A percentile compares a stretch with the other conserved stretches of the same genome.
Conservation (phyloP, 2,329 filamentous ascomycete genomes). For the Fusarium nematophilum region DNA sequence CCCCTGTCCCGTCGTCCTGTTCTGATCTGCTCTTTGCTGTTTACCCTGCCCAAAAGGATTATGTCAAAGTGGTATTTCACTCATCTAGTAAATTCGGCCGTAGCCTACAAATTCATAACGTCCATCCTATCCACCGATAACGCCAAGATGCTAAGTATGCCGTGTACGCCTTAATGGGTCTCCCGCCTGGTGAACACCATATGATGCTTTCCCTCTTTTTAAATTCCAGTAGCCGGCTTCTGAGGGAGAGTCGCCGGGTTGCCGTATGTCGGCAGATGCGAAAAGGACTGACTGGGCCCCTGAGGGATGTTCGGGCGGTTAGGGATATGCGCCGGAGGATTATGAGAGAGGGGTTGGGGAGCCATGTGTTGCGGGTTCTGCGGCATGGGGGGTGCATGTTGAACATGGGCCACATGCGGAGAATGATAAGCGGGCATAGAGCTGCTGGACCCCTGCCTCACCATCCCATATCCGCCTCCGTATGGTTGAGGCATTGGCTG, state of each 20-base stretch:
- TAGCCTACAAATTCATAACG: conserved; percentile 47
- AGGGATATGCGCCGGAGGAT: conserved; percentile 55
- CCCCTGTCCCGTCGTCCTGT: too few species aligned
- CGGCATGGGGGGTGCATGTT: conserved; percentile 55
- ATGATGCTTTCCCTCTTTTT: conserved; percentile 47
- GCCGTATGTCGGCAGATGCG: conserved; percentile 66
- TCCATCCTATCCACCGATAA: conserved; percentile 52
- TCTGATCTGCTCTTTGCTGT: background rate
- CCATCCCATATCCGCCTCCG: conserved; percentile 64
- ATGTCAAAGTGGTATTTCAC: conserved; percentile 44
- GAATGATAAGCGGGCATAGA: conserved; percentile 64
- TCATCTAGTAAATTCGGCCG: conserved; percentile 46
- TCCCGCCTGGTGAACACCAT: conserved; percentile 44
- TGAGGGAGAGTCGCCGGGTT: conserved; percentile 70
- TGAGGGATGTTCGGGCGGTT: conserved; percentile 59
- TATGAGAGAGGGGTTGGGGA: conserved; percentile 58
- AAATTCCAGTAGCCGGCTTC: conserved; percentile 65
- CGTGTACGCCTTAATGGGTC: conserved; percentile 48
- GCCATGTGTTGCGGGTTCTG: conserved; percentile 53
- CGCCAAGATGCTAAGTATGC: conserved; percentile 55
- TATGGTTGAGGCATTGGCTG: conserved; percentile 60
- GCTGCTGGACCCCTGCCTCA: conserved; percentile 66
- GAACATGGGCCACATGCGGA: conserved; percentile 48
- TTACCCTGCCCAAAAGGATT: conserved; percentile 28
- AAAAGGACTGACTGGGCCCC: conserved; percentile 59